Conservation (phyloP, 2,329 filamentous ascomycete species). For the Blastomyces silverae region DNA sequence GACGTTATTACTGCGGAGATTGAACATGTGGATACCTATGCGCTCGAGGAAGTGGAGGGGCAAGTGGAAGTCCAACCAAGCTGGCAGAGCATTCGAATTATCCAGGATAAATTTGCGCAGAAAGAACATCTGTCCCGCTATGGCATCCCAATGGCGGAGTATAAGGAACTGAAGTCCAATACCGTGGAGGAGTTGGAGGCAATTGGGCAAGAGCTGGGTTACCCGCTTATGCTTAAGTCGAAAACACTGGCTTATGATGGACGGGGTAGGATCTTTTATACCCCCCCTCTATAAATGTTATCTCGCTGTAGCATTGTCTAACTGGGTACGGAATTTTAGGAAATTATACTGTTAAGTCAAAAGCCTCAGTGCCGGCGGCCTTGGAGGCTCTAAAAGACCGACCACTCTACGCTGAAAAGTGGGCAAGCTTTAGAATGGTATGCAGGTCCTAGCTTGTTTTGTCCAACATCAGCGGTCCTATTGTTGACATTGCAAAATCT, state of each 20-base stretch:
- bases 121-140: slow-evolving; percentile 68
- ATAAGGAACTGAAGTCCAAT: slow-evolving; percentile 57
- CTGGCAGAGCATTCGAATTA: slow-evolving; percentile 77
- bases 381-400: slow-evolving; percentile 60
- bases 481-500: slow-evolving; percentile 19
- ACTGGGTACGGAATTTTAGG: slow-evolving; percentile 35
- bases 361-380: slow-evolving; percentile 57
- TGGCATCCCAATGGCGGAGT: slow-evolving; percentile 65
- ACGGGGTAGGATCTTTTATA: slow-evolving; percentile 50
- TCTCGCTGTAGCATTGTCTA: not conserved
- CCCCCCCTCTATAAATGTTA: not conserved
- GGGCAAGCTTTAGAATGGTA: slow-evolving; percentile 68
- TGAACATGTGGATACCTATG: slow-evolving; percentile 86
- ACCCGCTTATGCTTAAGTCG: slow-evolving; percentile 88
- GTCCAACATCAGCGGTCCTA: not conserved
- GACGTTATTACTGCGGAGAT: slow-evolving; percentile 90
- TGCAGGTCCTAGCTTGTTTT: slow-evolving; percentile 14
- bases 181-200: slow-evolving; percentile 56
- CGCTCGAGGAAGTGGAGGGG: slow-evolving; percentile 70
- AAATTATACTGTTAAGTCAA: slow-evolving; percentile 58
- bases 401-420: slow-evolving; percentile 82
- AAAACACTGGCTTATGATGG: slow-evolving; percentile 89
- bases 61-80: slow-evolving; percentile 66
- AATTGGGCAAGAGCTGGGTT: slow-evolving; percentile 61
- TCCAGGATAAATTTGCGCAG: slow-evolving; percentile 90